Percentiles rank a stretch among this genome's conserved stretches.
Conservation (phyloP, 2,329 filamentous ascomycete species). For the Sphaerulina vaccinii region DNA sequence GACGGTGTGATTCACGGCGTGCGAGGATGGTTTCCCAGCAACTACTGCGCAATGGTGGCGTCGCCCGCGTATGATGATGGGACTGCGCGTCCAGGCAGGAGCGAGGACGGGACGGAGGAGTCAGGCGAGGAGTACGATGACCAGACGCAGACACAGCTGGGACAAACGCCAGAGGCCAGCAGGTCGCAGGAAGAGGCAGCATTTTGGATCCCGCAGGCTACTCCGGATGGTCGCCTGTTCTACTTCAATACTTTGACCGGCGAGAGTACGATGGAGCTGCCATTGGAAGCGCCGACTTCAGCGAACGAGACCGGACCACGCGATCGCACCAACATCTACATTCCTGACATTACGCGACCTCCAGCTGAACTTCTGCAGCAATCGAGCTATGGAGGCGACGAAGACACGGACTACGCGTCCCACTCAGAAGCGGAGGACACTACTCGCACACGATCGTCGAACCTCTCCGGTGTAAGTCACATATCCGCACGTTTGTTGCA, state of each 20-base stretch:
- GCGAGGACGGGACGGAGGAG: conserved; percentile 48
- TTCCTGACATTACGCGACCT: conserved; percentile 85
- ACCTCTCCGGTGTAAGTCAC: conserved; percentile 64
- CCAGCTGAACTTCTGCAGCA: conserved; percentile 92
- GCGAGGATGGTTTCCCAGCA: conserved; percentile 98
- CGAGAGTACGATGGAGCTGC: conserved; percentile 90
- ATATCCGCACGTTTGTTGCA: conserved; percentile 25
- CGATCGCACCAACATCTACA: conserved; percentile 82
- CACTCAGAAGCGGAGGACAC: conserved; percentile 78
- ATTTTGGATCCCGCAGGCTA: conserved; percentile 98
- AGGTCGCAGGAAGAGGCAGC: conserved; percentile 73
- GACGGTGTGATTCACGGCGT: conserved; percentile 97
- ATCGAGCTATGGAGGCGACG: conserved; percentile 65
- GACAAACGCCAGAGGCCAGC: conserved; percentile 42
- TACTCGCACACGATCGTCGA: conserved; percentile 66
- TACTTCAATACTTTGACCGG: conserved; percentile 99
- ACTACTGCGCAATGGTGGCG: conserved; percentile 88
- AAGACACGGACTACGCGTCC: conserved; percentile 91
- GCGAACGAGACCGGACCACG: conserved; percentile 78
- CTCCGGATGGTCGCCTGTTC: conserved; percentile 85
- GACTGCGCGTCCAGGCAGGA: conserved; percentile 59
- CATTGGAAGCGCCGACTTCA: conserved; percentile 83
- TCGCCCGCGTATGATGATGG: conserved; percentile 69
- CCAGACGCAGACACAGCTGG: conserved; percentile 44
- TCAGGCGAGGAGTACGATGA: conserved; percentile 66